A percentile compares a stretch with the other conserved stretches of the same genome.
Conservation (phyloP, 2,329 filamentous ascomycete species). For the Colletotrichum cordylinicola region DNA sequence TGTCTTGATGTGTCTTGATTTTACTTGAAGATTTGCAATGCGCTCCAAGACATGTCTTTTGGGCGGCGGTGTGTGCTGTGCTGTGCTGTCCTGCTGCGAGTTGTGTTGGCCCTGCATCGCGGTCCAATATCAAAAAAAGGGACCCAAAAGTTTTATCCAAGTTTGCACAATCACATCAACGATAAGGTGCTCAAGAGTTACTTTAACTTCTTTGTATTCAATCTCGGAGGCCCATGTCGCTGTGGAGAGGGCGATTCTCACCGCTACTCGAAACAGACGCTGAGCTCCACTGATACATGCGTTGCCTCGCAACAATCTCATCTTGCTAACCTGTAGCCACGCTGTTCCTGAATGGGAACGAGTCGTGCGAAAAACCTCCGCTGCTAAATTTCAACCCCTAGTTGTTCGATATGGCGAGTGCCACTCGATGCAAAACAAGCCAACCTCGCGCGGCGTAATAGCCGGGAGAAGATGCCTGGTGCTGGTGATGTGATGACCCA, state of each 20-base stretch:
- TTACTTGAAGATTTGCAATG: background rate
- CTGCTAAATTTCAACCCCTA: constrained; percentile 4
- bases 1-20: background rate
- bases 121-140: background rate
- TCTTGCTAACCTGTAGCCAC: constrained; percentile 22
- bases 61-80: background rate
- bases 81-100: background rate
- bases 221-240: constrained; percentile 5
- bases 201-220: constrained; percentile 21
- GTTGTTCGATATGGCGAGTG: background rate
- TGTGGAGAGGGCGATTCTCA: constrained; percentile 12
- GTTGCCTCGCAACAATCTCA: constrained; percentile 21
- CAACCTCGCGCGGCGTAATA: background rate
- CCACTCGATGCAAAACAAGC: background rate
- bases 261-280: constrained; percentile 11
- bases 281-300: constrained; percentile 6
- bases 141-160: background rate
- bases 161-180: background rate
- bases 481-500: constrained; percentile 10
- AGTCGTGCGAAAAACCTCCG: constrained; percentile 14
- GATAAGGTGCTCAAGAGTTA: background rate
- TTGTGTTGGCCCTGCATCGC: background rate
- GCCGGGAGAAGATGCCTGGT: background rate
- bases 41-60: background rate
- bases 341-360: constrained; percentile 7